A percentile compares a stretch with the other conserved stretches of the same genome.
These are phyloP conservation scores for Cynara cardunculus DNA, from an alignment of 129 eudicot species.

Conservation along the genomic window DNA sequence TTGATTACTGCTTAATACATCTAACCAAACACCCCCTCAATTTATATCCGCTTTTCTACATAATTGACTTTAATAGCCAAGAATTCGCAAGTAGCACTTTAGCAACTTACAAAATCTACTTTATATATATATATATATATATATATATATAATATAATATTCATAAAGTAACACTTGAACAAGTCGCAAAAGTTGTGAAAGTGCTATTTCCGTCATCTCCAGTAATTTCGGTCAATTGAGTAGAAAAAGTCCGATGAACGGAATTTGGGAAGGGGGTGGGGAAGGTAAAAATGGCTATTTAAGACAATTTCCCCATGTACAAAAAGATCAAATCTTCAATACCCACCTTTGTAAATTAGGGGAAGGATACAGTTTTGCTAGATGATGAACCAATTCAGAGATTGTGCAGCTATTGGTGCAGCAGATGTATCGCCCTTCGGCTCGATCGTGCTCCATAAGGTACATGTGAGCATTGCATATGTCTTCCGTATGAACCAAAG, in stretches of 20 bases:
- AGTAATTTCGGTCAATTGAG: neutral
- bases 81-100: neutral
- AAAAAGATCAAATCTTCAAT: conserved; percentile 1
- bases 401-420: conserved; percentile 48
- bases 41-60: neutral
- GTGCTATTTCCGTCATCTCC: neutral
- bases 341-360: conserved; percentile 47
- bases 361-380: conserved; percentile 50
- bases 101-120: neutral
- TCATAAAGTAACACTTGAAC: neutral
- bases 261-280: too few relatives aligned
- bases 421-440: conserved; percentile 76
- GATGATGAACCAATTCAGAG: conserved; percentile 50
- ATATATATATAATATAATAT: too few relatives aligned
- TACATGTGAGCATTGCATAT: conserved; percentile 84
- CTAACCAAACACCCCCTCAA: too few relatives aligned
- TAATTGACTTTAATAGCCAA: neutral
- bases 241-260: neutral
- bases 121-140: too few relatives aligned
- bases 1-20: too few relatives aligned
- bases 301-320: neutral
- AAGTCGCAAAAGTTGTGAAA: neutral
- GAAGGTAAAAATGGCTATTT: too few relatives aligned
- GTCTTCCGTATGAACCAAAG: conserved; percentile 85
- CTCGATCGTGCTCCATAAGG: conserved; percentile 68